These are phyloP conservation scores for Aspergillus glaucus DNA, from an alignment of 2,329 filamentous ascomycete species.

Conservation along the genomic window DNA sequence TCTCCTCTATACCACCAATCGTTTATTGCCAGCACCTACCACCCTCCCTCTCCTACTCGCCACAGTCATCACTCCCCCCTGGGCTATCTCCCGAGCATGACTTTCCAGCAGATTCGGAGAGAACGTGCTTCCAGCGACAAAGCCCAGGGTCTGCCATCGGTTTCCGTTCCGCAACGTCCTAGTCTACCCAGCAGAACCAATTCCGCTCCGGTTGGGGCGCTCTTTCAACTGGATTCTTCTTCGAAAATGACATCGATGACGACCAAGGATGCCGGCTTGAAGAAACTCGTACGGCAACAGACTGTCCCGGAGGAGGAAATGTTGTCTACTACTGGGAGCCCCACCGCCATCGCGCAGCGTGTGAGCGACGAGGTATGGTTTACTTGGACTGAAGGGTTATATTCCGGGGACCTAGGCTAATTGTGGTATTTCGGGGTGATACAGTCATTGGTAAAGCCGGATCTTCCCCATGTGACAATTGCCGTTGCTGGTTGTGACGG, in stretches of 20 bases:
- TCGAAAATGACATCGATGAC: slow-evolving; percentile 1
- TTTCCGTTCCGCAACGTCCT: slow-evolving; percentile 22
- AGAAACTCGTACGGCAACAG: slow-evolving; percentile 14
- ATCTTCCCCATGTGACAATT: slow-evolving; percentile 51
- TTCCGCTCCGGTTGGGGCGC: slow-evolving; percentile 28
- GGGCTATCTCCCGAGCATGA: slow-evolving; percentile 13
- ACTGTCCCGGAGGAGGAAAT: slow-evolving; percentile 25
- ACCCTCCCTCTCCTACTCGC: neutral
- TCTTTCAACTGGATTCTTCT: slow-evolving; percentile 21
- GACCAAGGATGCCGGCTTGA: slow-evolving; percentile 12
- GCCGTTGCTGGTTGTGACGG: slow-evolving; percentile 50
- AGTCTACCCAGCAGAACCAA: slow-evolving; percentile 27
- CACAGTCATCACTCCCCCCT: neutral
- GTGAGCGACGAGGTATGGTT: slow-evolving; percentile 22
- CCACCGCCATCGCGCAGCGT: slow-evolving; percentile 6
- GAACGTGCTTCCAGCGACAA: slow-evolving; percentile 29
- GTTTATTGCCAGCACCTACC: neutral
- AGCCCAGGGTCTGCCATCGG: slow-evolving; percentile 16
- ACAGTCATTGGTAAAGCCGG: slow-evolving; percentile 21
- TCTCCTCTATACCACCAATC: neutral
- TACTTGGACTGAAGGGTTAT: neutral
- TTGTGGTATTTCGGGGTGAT: slow-evolving; percentile 4
- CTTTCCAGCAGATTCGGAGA: slow-evolving; percentile 21
- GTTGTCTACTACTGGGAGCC: slow-evolving; percentile 3
- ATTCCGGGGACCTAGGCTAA: neutral